Evolutionary conservation across 495 filamentous ascomycete genomes (phyloP), one percentile per base, ranked within the genome.

Genomic region (Daldinia bambusicola): DNA sequence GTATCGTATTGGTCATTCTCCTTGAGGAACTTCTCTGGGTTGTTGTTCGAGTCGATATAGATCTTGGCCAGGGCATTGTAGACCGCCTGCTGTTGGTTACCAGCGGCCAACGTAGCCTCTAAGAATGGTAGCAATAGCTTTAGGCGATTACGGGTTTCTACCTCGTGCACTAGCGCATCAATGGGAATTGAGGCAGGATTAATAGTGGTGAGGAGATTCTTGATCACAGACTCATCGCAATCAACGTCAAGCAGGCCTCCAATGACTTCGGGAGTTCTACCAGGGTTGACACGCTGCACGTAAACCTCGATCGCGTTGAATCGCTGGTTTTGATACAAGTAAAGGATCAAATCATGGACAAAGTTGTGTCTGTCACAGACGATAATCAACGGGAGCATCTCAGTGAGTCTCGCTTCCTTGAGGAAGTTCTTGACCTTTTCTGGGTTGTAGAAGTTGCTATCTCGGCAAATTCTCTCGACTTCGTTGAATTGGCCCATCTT

Each of bases 351-450:
- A 77, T 99, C 96, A 75, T 99, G 96, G 63, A 98, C 93, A 77
- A 99, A 95, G 83, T 98, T 97, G 87, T 96, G 97, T 16, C 94
- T 93, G 74, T 99, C 96, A 81, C 96, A 98, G 68, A 99, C 96
- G 75, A 98, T 97, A 83, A 99, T 98, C 63, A 99, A 84, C 14
- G 96, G 96, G 50, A 98, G 86, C 82, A 97, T 94, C 80, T 98
- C 95, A 6, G 89, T 90, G 63, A 99, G 85, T 70, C 89, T 90
- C 41, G 95, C 94, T 79, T 99, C 96, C 83, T 98, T 99, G 59
- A 99, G 85, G 88, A 98, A 99, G 85, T 99, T 99, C 84, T 98
- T 98, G 55, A 98, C 95, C 84, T 97, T 95, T 80, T 97, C 94
- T 0, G 94, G 88, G 80, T 98, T 97, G 85, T 95, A 98, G 78